Conservation (phyloP, 441 rosid species). For the Flueggea neowawraea region DNA sequence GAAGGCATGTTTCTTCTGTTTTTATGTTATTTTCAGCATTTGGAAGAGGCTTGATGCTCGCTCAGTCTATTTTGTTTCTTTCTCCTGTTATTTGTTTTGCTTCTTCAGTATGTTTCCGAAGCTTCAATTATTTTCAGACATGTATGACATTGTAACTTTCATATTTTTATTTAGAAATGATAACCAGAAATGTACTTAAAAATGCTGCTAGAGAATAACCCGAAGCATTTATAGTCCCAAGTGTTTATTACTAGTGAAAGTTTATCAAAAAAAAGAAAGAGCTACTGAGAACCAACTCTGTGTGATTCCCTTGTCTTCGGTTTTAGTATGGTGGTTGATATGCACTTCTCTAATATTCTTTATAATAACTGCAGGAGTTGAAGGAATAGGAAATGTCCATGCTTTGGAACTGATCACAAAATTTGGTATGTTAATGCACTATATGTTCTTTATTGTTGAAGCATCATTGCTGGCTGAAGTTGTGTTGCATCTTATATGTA, state of each 20-base stretch:
- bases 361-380: conserved; percentile 62
- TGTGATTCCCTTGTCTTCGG: no score
- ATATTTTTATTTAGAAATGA: background rate
- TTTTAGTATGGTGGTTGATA: background rate
- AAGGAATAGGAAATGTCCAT: conserved; percentile 79
- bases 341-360: background rate
- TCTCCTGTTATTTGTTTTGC: background rate
- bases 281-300: no score
- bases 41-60: no score
- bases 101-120: background rate
- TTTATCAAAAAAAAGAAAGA: no score
- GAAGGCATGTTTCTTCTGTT: no score
- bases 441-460: conserved; percentile 4
- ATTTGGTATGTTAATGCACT: conserved; percentile 55
- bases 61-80: no score
- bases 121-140: conserved; percentile 3
- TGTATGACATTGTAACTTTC: background rate
- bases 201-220: background rate
- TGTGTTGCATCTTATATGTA: background rate
- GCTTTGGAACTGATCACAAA: conserved; percentile 70
- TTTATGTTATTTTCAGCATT: no score
- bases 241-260: no score
- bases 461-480: conserved; percentile 1
- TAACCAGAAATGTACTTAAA: conserved; percentile 1
- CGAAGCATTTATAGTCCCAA: no score